Base-by-base conservation (phyloP, 2,329 filamentous ascomycete species). In the Fusarium incarnatum region DNA sequence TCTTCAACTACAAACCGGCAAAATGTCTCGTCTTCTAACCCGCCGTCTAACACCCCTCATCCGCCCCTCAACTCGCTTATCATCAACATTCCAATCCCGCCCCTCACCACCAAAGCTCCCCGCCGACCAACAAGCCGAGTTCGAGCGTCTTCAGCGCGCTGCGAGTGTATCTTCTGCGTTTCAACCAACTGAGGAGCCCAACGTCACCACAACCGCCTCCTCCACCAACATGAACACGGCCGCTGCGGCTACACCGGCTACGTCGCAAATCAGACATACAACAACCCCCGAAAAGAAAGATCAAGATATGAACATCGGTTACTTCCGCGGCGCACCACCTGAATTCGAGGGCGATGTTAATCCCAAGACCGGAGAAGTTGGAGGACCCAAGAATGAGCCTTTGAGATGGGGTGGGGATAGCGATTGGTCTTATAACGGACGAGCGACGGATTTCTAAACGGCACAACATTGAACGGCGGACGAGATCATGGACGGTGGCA, bases 351-450 rank as follows among this genome's bases (percentile, higher is more conserved):
- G 96, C 62, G 94, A 98, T 56, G 86, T 85, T 58, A 98, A 99
- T 80, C 96, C 96, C 5, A 92, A 91, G 84, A 99, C 96, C 3
- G 96, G 96, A 25, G 96, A 99, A 85, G 89, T 98, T 13, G 96
- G 96, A 8, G 96, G 96, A 2, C 96, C 96, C 8, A 99, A 98
- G 89, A 98, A 97, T 77, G 95, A 99, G 81, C 96, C 96, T 54
- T 77, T 98, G 78, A 84, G 94, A 74, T 98, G 95, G 95, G 94
- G 94, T 1, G 84, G 86, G 20, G 78, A 76, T 0, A 91, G 93
- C 2, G 89, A 91, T 75, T 99, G 94, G 92, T 98, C 94, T 79
- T 99, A 93, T 80, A 98, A 98, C 80, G 96, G 96, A 48, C 85
- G 95, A 69, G 94, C 97, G 57, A 98, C 95, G 25, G 96, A 99